phyloP scores from a whole-genome alignment of 2,329 filamentous ascomycete genomes.

The Phyllosticta citribraziliensis region DNA sequence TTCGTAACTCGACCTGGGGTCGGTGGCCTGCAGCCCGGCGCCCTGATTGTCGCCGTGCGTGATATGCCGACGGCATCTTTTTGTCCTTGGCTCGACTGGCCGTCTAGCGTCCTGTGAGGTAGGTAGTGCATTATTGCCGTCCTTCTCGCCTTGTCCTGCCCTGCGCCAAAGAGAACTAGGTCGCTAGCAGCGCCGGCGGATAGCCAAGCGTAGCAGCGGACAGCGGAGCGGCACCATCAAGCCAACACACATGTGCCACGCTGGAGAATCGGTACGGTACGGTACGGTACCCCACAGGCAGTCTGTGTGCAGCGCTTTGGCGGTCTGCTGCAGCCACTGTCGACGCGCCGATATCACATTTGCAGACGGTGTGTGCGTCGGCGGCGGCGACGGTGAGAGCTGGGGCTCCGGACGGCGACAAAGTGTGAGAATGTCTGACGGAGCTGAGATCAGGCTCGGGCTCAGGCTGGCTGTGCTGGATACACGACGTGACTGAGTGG shows the following conservation, averaged over 20 bases:
- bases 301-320: slow-evolving; percentile 4
- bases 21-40: not conserved
- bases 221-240: not conserved
- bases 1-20: not conserved
- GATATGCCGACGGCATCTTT: not conserved
- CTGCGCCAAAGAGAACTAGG: slow-evolving; percentile 2
- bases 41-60: not conserved
- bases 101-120: not conserved
- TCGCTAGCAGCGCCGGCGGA: slow-evolving; percentile 1
- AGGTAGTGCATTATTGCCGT: not conserved
- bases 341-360: slow-evolving; percentile 2
- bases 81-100: not conserved
- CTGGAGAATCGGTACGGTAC: not conserved
- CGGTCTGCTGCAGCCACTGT: slow-evolving; percentile 9
- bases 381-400: slow-evolving; percentile 1
- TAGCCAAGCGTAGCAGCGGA: not conserved
- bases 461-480: not conserved
- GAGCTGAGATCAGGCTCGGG: not conserved
- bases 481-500: not conserved
- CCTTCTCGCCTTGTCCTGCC: not conserved
- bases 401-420: not conserved
- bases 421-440: not conserved
- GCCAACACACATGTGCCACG: slow-evolving; percentile 4
- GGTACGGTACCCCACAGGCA: slow-evolving; percentile 1
- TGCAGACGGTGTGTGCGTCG: not conserved